Evolutionary conservation across 2,329 filamentous ascomycete genomes (phyloP), one percentile per base, ranked within the genome.

Genomic region (Fusarium foetens): DNA sequence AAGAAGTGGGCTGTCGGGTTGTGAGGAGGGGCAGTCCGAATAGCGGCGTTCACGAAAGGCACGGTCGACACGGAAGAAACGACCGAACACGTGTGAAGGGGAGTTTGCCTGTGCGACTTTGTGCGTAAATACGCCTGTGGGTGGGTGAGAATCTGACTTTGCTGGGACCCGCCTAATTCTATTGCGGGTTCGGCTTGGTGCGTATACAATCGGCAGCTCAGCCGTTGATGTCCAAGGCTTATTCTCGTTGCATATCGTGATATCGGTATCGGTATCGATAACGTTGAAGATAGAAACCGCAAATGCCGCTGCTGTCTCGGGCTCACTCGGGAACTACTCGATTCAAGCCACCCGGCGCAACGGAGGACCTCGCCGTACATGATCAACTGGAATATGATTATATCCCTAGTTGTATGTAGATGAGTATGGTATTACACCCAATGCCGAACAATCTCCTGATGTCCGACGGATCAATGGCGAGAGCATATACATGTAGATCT

Each of bases 11-110:
- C 66, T 68, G 65, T 51, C 52, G 63, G 55, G 41, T 58, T 59
- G 61, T 62, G 65, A 73, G 71, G 75, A 77, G 75, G 75, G 73
- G 75, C 74, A 73, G 60, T 51, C 60, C 61, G 67, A 73, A 64
- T 43, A 73, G 65, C 64, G 58, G 65, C 74, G 71, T 66, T 62
- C 65, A 63, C 45, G 42, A 55, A 39, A 60, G 42, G 53, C 63
- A 68, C 75, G 54, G 63, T 65, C 55, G 74, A 70, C 66, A 73
- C 58, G 63, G 72, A 43, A 76, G 75, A 65, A 66, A 71, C 74
- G 68, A 71, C 75, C 75, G 75, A 76, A 66, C 60, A 61, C 59
- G 73, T 65, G 72, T 70, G 70, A 58, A 63, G 43, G 57, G 38
- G 41, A 49, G 46, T 62, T 63, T 70, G 64, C 36, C 60, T 68